phyloP scores from a whole-genome alignment of 140 eudicot species.

The Oenanthe javanica region DNA sequence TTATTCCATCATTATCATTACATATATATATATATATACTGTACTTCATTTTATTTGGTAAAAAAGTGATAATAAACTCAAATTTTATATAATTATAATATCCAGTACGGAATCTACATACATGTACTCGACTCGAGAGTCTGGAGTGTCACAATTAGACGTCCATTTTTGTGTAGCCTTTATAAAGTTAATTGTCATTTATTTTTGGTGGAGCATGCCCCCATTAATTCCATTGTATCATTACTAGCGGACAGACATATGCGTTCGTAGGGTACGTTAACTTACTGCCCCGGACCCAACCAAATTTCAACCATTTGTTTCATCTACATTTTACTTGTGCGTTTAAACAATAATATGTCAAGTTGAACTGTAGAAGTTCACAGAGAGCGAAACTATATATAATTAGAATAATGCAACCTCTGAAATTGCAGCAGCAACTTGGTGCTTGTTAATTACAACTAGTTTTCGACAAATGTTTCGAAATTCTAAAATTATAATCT shows the following conservation, averaged over 20 bases:
- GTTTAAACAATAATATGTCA: neutral
- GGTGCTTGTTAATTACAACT: neutral
- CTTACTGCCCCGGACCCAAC: neutral
- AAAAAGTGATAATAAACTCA: no score
- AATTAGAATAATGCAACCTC: neutral
- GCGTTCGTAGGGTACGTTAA: neutral
- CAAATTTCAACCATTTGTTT: neutral
- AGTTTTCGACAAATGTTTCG: neutral
- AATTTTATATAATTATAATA: no score
- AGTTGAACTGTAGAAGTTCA: neutral
- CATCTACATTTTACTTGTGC: conserved; percentile 2
- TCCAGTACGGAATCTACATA: no score
- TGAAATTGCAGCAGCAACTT: neutral
- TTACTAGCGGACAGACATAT: neutral
- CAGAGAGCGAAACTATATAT: neutral
- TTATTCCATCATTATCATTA: no score
- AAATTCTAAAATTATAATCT: no score
- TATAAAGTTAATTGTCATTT: neutral
- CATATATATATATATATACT: no score
- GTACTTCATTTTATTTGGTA: no score
- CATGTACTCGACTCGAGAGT: no score
- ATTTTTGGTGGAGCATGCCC: neutral
- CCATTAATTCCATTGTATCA: neutral
- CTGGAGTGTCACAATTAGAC: neutral
- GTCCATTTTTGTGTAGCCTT: neutral